Evolutionary conservation across 2,329 filamentous ascomycete genomes (phyloP), one percentile per base, ranked within the genome.

Genomic region (Alternaria brassicae): DNA sequence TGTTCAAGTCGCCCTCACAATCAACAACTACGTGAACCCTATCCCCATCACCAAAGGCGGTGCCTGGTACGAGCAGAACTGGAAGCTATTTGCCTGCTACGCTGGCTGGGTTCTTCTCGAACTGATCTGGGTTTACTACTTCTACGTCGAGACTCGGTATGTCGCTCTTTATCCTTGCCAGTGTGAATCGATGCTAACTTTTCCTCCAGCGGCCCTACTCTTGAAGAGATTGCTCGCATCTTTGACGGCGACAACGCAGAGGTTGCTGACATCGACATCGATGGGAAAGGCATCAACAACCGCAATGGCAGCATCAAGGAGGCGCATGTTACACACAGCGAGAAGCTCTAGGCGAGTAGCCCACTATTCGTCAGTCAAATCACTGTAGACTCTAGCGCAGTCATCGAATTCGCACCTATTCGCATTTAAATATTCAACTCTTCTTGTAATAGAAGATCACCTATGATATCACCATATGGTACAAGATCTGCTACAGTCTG

Each of bases 171-270:
- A 15, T 44, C 37, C 41, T 47, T 15, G 28, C 36, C 40, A 48
- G 15, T 47, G 25, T 53, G 45, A 58, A 27, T 49, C 30, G 15
- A 53, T 50, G 52, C 56, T 62, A 47, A 62, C 37, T 50, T 47
- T 44, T 13, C 15, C 6, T 59, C 88, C n/a, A 87, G 86, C 70
- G 88, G 88, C 2, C 86, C 86, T 1, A 90, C 88, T 3, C 84
- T 91, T 0, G 88, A 90, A 71, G 86, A 89, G 72, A 84, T 89
- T 65, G 85, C 87, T 40, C 83, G 84, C 63, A 88, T 90, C 71
- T 90, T 91, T 67, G 88, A 90, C 63, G 88, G 87, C 37, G 83
- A 86, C 13, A 78, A 83, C 28, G 84, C 84, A 19, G 81, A 67
- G 52, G 67, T 69, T 54, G 65, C 65, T 39, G 45, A 65, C 27